A percentile compares a stretch with the other conserved stretches of the same genome.
These are phyloP conservation scores for Selaginella moellendorffii DNA, from an alignment of 75 land plant species.

Conservation along the genomic window DNA sequence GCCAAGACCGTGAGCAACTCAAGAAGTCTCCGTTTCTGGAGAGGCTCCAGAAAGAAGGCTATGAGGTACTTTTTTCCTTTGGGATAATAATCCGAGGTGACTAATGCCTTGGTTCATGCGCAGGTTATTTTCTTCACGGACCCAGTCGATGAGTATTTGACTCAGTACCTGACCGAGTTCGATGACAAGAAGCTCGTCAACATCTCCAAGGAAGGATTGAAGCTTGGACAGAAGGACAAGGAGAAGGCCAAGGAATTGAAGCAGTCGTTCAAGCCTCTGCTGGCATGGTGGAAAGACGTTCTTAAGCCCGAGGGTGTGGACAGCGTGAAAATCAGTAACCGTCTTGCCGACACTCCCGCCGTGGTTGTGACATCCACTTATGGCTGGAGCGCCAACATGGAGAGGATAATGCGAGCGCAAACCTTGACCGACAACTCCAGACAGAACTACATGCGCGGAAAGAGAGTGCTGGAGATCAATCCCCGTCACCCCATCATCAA, in stretches of 20 bases:
- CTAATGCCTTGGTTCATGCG: too few relatives aligned
- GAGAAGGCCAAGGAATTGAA: slow-evolving; percentile 67
- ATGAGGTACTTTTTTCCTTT: slow-evolving; percentile 44
- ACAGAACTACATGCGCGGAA: slow-evolving; percentile 82
- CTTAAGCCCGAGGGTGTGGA: slow-evolving; percentile 70
- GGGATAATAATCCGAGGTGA: neutral
- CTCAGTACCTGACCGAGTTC: slow-evolving; percentile 94
- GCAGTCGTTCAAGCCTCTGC: slow-evolving; percentile 78
- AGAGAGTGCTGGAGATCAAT: slow-evolving; percentile 95
- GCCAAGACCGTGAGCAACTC: slow-evolving; percentile 71
- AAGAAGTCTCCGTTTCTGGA: slow-evolving; percentile 97
- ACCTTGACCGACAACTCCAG: slow-evolving; percentile 74
- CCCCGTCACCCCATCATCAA: slow-evolving; percentile 92
- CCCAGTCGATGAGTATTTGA: slow-evolving; percentile 91
- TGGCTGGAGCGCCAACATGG: slow-evolving; percentile 99
- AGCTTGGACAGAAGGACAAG: slow-evolving; percentile 61
- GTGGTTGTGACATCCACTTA: slow-evolving; percentile 93
- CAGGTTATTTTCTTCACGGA: slow-evolving; percentile 98
- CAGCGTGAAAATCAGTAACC: slow-evolving; percentile 76
- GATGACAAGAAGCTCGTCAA: slow-evolving; percentile 97
- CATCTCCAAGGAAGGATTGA: slow-evolving; percentile 92
- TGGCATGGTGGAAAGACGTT: slow-evolving; percentile 90
- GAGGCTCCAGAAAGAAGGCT: slow-evolving; percentile 71
- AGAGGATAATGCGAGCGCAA: slow-evolving; percentile 87
- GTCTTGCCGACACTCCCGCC: slow-evolving; percentile 75